Base-by-base conservation (phyloP, 2,329 filamentous ascomycete species). In the Ophioceras dolichostomum region DNA sequence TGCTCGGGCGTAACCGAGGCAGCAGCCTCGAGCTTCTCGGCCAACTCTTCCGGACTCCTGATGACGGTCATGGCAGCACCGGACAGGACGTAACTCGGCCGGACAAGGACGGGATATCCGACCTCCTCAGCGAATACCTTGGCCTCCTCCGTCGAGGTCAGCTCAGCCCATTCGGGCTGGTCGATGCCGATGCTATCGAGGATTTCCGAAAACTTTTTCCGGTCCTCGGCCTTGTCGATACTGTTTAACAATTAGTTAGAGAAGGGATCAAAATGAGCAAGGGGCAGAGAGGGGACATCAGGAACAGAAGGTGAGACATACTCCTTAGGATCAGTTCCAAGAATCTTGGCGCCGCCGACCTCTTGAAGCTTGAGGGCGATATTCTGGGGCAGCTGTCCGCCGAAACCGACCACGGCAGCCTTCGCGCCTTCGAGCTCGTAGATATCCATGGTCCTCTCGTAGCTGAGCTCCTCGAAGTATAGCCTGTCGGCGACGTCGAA, bases 51-150 rank as follows among this genome's bases (percentile, higher is more conserved):
- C 49, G 87, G 73, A 59, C 79, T 84, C 56, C 76, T 79, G 52
- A 98, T 95, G 49, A 96, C 91, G 38, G 86, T 96, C 91, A 98
- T 98, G 54, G 91, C 91, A 49, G 91, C 91, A 58, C 91, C 91
- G 24, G 91, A 96, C 35, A 98, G 79, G 39, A 98, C 91, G 58
- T 98, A 98, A 50, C 77, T 85, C 35, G 91, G 91, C 43, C 91
- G 85, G 46, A 96, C 89, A 36, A 98, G 76, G 29, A 98, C 91
- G 14, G 91, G 91, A 63, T 95, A 98, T 46, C 81, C 79, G 44
- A 96, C 91, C 48, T 76, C 65, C 10, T 85, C 67, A 36, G 87
- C 88, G 50, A 96, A 98, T 44, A 73, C 66, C 64, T 88, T 81
- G n/a, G 88, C 91, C 16, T 84, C 91, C 43, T 80, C 66, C 43